Percentiles rank a stretch among this genome's conserved stretches.
Conservation (phyloP, 441 rosid species). For the Cnidoscolus chayamansa region DNA sequence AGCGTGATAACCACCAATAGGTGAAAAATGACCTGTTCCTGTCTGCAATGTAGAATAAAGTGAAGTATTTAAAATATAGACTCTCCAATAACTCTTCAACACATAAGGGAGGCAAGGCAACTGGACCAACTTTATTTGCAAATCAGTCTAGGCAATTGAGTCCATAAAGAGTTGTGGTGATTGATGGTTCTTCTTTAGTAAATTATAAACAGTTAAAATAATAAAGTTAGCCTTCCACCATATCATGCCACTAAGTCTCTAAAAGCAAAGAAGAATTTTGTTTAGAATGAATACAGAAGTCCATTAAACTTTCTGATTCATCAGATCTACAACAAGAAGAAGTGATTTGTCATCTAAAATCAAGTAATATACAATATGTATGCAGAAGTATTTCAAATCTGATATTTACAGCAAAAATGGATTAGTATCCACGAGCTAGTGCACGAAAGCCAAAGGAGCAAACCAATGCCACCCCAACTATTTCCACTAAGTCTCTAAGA, state of each 20-base stretch:
- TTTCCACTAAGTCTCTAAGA: background rate
- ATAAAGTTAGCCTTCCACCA: background rate
- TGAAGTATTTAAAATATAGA: background rate
- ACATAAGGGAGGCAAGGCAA: background rate
- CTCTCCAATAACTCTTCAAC: background rate
- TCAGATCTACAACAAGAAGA: background rate
- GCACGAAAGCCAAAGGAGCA: no score
- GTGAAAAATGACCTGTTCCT: conserved; percentile 63
- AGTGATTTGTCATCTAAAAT: background rate
- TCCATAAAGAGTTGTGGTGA: background rate
- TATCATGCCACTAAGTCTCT: background rate
- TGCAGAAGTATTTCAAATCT: no score
- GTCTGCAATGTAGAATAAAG: conserved; percentile 35
- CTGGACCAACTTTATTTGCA: background rate
- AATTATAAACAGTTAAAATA: background rate
- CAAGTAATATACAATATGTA: background rate
- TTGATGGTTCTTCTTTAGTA: background rate
- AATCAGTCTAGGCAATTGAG: background rate
- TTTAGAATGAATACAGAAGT: background rate
- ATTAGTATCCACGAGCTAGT: no score
- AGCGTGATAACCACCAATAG: conserved; percentile 58
- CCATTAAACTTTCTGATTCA: background rate
- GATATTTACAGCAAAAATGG: no score
- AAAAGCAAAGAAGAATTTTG: background rate
- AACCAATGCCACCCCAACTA: no score